These are phyloP conservation scores for Xylaria cubensis DNA, from an alignment of 495 filamentous ascomycete species.

Conservation along the genomic window DNA sequence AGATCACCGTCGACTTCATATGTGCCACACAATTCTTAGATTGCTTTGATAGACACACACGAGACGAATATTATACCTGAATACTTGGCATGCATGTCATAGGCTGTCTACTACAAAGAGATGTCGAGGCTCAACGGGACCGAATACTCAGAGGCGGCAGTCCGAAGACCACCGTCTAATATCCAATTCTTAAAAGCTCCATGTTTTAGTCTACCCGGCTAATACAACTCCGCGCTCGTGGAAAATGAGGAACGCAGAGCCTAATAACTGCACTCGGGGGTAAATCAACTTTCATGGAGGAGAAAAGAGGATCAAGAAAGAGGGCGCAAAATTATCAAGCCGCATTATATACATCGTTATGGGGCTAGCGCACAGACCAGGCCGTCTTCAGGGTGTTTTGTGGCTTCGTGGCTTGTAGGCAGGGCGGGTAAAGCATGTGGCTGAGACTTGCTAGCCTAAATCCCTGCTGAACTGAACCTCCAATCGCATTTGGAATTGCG, in stretches of 20 bases:
- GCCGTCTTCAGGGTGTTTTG: too few species aligned
- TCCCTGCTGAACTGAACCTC: background rate
- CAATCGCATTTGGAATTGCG: conserved; percentile 25
- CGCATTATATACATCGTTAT: conserved; percentile 17
- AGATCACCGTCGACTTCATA: background rate
- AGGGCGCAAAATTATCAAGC: conserved; percentile 22
- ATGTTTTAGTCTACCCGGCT: conserved; percentile 54
- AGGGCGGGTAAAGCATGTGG: background rate
- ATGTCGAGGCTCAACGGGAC: conserved; percentile 62
- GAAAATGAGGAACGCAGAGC: conserved; percentile 45
- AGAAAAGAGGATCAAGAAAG: conserved; percentile 40
- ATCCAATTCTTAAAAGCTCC: conserved; percentile 60
- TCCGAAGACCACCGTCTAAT: conserved; percentile 43
- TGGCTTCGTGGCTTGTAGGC: background rate
- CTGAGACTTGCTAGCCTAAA: background rate
- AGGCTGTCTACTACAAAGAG: conserved; percentile 8
- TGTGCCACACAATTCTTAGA: background rate
- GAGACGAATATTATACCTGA: background rate
- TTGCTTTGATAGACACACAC: background rate
- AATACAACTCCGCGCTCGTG: conserved; percentile 54
- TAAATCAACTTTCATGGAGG: conserved; percentile 53
- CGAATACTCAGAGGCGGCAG: conserved; percentile 48
- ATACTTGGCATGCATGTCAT: background rate
- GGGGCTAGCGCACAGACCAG: conserved; percentile 32
- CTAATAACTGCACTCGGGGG: conserved; percentile 52